Percentiles rank a stretch among this genome's conserved stretches.
phyloP scores from a whole-genome alignment of 2,329 filamentous ascomycete species.

The Botrytis sinoallii region DNA sequence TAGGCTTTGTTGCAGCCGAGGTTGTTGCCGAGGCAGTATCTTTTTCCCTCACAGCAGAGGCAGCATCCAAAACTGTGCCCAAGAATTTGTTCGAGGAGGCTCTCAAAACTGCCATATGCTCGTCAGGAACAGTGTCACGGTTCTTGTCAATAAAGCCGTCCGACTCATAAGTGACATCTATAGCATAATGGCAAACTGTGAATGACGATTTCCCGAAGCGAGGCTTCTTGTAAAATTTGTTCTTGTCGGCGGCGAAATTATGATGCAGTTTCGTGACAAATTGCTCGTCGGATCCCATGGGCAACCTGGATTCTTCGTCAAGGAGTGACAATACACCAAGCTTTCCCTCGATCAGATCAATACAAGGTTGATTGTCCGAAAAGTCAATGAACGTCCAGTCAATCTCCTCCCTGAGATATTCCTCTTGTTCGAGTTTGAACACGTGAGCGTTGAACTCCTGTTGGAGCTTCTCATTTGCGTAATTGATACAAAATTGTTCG shows the following conservation, averaged over 20 bases:
- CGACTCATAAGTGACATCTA: constrained; percentile 98
- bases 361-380: constrained; percentile 98
- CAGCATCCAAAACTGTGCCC: constrained; percentile 77
- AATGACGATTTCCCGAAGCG: constrained; percentile 96
- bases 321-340: constrained; percentile 87
- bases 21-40: constrained; percentile 61
- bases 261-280: constrained; percentile 96
- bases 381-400: constrained; percentile 99
- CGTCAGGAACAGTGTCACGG: constrained; percentile 94
- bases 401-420: constrained; percentile 93
- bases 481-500: constrained; percentile 99
- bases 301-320: constrained; percentile 92
- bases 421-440: constrained; percentile 98
- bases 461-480: constrained; percentile 98
- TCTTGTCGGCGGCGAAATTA: constrained; percentile 86
- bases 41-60: constrained; percentile 84
- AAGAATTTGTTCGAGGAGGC: constrained; percentile 84
- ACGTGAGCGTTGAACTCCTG: constrained; percentile 99
- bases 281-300: constrained; percentile 95
- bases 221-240: constrained; percentile 98
- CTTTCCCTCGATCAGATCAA: constrained; percentile 96
- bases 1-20: constrained; percentile 72
- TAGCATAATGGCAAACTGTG: constrained; percentile 96
- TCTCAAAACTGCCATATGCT: constrained; percentile 91
- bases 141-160: constrained; percentile 99